Evolutionary conservation across 1,139 yeast species (phyloP).

Genomic region (Magnusiomyces ingens): DNA sequence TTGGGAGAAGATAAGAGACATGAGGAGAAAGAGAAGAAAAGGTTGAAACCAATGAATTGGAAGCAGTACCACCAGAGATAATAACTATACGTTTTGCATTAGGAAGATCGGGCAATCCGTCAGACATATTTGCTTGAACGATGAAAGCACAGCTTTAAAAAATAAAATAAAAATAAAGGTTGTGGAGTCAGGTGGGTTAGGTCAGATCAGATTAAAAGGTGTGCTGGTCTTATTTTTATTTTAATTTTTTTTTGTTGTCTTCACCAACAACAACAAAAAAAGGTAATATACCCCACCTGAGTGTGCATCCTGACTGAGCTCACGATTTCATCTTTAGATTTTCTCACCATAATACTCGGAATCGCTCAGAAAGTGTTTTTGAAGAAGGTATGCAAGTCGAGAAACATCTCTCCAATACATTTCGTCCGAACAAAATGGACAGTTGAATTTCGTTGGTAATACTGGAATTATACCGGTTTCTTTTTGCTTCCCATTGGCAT

Average conservation of each 20-base stretch:
- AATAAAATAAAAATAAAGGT: too few species aligned
- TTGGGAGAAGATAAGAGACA: conserved; percentile 67
- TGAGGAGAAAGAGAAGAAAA: conserved; percentile 39
- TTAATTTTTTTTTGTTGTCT: too few species aligned
- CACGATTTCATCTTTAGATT: neutral
- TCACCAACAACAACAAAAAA: conserved; percentile 1
- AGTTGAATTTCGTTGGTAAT: neutral
- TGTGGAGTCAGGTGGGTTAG: too few species aligned
- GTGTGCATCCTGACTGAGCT: neutral
- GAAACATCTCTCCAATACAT: conserved; percentile 1
- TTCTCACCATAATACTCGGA: neutral
- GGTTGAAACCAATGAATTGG: conserved; percentile 52
- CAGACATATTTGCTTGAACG: too few species aligned
- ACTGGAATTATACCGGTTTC: neutral
- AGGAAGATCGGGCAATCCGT: too few species aligned
- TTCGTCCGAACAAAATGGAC: neutral
- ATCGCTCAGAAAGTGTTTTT: neutral
- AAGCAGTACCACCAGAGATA: conserved; percentile 71
- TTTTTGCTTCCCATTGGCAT: neutral
- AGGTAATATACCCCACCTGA: neutral
- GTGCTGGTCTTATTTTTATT: too few species aligned
- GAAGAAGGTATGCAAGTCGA: neutral
- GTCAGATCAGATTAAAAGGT: too few species aligned
- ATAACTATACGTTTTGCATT: conserved; percentile 22
- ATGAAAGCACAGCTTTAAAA: too few species aligned